These are phyloP conservation scores for Rhinocladiella mackenziei DNA, from an alignment of 2,329 filamentous ascomycete genomes.

Conservation along the genomic window DNA sequence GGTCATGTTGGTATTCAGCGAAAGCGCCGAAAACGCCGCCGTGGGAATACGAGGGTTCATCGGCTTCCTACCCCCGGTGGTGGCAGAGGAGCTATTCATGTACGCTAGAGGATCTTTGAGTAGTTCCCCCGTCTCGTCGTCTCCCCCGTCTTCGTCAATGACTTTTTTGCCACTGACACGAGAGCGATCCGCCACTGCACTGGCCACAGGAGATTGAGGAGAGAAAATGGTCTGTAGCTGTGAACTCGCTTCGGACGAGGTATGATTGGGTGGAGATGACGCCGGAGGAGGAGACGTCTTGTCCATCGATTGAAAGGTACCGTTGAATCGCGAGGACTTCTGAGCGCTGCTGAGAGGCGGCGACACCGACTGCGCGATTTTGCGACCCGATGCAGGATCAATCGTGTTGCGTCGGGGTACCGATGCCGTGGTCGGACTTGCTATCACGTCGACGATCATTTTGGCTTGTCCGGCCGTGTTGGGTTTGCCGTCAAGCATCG, in stretches of 20 bases:
- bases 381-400: constrained; percentile 45
- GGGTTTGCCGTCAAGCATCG: constrained; percentile 58
- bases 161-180: constrained; percentile 58
- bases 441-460: constrained; percentile 53
- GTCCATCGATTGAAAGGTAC: constrained; percentile 58
- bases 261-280: constrained; percentile 47
- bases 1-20: constrained; percentile 63
- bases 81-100: constrained; percentile 63
- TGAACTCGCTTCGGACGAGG: constrained; percentile 48
- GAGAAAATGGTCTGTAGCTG: constrained; percentile 57
- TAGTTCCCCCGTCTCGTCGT: constrained; percentile 60
- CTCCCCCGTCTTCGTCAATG: constrained; percentile 57
- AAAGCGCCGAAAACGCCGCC: constrained; percentile 64
- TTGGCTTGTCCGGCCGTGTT: constrained; percentile 59
- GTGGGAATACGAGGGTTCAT: constrained; percentile 70
- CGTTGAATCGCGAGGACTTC: constrained; percentile 58
- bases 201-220: constrained; percentile 57
- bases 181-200: constrained; percentile 46
- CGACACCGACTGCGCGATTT: constrained; percentile 30
- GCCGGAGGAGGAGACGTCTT: constrained; percentile 50
- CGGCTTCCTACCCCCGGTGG: constrained; percentile 53
- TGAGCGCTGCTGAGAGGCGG: constrained; percentile 40
- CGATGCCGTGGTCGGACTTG: constrained; percentile 38
- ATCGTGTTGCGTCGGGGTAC: constrained; percentile 50
- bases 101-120: constrained; percentile 62